These are phyloP conservation scores for Aschersonia sp. DNA, from an alignment of 2,329 filamentous ascomycete genomes.

Conservation along the genomic window DNA sequence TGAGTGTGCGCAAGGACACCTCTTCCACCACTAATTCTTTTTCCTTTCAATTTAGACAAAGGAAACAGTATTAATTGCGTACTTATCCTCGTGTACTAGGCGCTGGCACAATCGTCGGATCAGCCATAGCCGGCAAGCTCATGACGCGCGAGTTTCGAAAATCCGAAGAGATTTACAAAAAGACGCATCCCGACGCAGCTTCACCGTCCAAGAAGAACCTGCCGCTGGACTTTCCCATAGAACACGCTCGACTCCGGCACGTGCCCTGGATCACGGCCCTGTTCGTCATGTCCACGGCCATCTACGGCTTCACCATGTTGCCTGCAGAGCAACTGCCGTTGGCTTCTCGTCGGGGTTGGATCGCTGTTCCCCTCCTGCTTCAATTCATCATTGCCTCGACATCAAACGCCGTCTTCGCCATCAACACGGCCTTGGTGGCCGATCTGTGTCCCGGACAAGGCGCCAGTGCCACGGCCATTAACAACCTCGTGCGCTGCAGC, in stretches of 20 bases:
- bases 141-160: slow-evolving; percentile 22
- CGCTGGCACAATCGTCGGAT: slow-evolving; percentile 16
- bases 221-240: slow-evolving; percentile 25
- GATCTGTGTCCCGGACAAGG: slow-evolving; percentile 16
- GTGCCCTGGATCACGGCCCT: slow-evolving; percentile 22
- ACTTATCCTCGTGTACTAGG: background rate
- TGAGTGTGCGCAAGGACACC: background rate
- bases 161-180: slow-evolving; percentile 13
- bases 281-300: slow-evolving; percentile 22
- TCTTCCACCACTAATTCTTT: background rate
- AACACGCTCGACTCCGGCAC: slow-evolving; percentile 22
- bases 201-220: slow-evolving; percentile 6
- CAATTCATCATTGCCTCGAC: slow-evolving; percentile 21
- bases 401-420: slow-evolving; percentile 20
- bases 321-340: background rate
- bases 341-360: slow-evolving; percentile 1
- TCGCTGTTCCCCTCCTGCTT: slow-evolving; percentile 5
- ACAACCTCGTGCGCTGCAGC: slow-evolving; percentile 17
- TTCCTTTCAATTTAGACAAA: background rate
- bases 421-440: slow-evolving; percentile 18
- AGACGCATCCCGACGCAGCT: slow-evolving; percentile 7
- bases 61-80: too few relatives aligned
- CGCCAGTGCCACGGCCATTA: slow-evolving; percentile 17
- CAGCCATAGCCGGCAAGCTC: slow-evolving; percentile 23
- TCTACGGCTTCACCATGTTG: slow-evolving; percentile 11